Base-by-base conservation (phyloP, 352 stramenopile species). In the Phytophthora sojae region DNA sequence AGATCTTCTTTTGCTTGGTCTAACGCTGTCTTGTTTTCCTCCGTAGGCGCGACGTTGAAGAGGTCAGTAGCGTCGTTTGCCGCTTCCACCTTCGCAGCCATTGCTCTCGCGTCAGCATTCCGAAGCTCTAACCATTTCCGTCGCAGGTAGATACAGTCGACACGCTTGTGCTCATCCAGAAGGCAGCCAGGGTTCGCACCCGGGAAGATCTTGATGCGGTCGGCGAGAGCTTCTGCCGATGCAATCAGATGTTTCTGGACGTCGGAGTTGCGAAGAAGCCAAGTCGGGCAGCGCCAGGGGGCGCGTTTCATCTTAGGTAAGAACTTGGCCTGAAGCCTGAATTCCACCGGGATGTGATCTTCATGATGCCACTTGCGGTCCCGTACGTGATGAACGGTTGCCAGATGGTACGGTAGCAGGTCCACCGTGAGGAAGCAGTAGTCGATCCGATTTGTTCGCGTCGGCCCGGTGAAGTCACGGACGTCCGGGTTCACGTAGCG, bases 341-440 rank as follows among this genome's bases (percentile, higher is more conserved):
- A 61, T 30, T 63, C 42, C 2, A 67, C 57, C 0, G 39, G 51
- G 37, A 64, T 44, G 32, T 67, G 61, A n/a, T 71, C 61, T 57
- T 71, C 68, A n/a, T 51, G 64, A 29, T 70, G 56, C 61, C 68
- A 75, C 7, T 64, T 61, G 1, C 17, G 14, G n/a, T 75, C 68
- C 4, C 57, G 21, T 1, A 71, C 35, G 54, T 68, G 57, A 0
- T 37, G 35, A 1, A 71, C 17, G 12, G 29, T 54, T 21, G 26
- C 51, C 0, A 75, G 29, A n/a, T 75, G 49, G 5, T 67, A 29
- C 14, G 70, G 39, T 11, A 70, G 11, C 4, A 75, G 49, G 30
- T 67, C 44, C 0, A 61, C 56, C 7, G 57, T 67, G 2, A 75
- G 14, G 37, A 67, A 67, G 32, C 67, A 75, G 17, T 67, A 71